These are phyloP conservation scores for Trametes hirsuta DNA, from an alignment of 1,284 basidiomycete species.

Conservation along the genomic window DNA sequence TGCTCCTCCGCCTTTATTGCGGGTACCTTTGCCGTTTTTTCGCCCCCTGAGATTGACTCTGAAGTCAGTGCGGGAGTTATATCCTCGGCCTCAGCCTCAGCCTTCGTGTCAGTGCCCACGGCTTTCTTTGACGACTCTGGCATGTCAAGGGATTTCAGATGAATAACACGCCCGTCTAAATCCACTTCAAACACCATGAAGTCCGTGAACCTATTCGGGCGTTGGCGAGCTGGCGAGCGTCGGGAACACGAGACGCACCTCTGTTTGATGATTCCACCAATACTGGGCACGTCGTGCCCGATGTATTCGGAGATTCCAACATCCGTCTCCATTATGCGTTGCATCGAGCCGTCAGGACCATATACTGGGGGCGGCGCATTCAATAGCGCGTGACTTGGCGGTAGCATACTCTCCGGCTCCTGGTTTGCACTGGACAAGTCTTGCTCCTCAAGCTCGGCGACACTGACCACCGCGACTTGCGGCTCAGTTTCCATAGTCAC, in stretches of 20 bases:
- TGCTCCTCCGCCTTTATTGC: background rate
- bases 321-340: slow-evolving; percentile 75
- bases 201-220: slow-evolving; percentile 80
- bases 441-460: slow-evolving; percentile 18
- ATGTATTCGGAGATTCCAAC: slow-evolving; percentile 94
- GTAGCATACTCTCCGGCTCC: slow-evolving; percentile 55
- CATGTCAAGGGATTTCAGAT: slow-evolving; percentile 75
- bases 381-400: slow-evolving; percentile 71
- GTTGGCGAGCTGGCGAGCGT: slow-evolving; percentile 4
- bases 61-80: background rate
- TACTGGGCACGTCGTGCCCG: slow-evolving; percentile 66
- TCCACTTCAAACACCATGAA: slow-evolving; percentile 92
- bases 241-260: slow-evolving; percentile 52
- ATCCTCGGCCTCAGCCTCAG: slow-evolving; percentile 8
- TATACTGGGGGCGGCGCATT: slow-evolving; percentile 56
- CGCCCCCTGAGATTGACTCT: slow-evolving; percentile 1
- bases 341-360: slow-evolving; percentile 50
- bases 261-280: slow-evolving; percentile 94
- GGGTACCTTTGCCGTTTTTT: background rate
- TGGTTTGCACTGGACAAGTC: background rate
- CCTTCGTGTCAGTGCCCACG: slow-evolving; percentile 6
- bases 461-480: slow-evolving; percentile 23
- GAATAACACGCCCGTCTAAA: slow-evolving; percentile 75
- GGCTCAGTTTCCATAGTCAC: slow-evolving; percentile 21
- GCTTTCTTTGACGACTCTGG: slow-evolving; percentile 57